Percentiles rank a stretch among this genome's conserved stretches.
Evolutionary conservation across 805 yeast species (phyloP).

Genomic region (Teunomyces barrocoloradensis): DNA sequence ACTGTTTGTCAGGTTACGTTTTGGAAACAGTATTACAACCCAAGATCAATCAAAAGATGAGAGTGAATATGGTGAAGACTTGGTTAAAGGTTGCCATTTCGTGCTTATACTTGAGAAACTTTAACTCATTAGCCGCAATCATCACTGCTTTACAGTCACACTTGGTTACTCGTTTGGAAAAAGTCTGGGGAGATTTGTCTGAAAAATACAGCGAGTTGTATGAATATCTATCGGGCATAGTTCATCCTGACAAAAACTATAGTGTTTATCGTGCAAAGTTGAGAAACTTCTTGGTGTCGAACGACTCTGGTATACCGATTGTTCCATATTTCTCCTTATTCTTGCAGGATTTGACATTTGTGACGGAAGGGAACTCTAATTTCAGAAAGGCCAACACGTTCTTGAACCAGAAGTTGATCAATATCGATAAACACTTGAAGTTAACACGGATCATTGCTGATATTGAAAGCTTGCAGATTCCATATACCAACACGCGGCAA

Average conservation of each 20-base stretch:
- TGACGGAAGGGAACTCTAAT: conserved; percentile 78
- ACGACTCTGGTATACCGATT: conserved; percentile 55
- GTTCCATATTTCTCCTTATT: conserved; percentile 77
- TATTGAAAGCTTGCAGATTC: conserved; percentile 65
- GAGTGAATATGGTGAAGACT: conserved; percentile 55
- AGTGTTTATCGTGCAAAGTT: conserved; percentile 64
- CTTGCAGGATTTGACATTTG: conserved; percentile 75
- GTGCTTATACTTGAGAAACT: conserved; percentile 69
- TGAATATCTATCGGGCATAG: conserved; percentile 61
- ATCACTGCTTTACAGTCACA: conserved; percentile 75
- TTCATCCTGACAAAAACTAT: conserved; percentile 76
- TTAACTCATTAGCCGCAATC: conserved; percentile 76
- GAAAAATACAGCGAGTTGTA: conserved; percentile 61
- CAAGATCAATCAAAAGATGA: conserved; percentile 42
- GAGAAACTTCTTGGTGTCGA: conserved; percentile 49
- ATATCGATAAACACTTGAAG: conserved; percentile 70
- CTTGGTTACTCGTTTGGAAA: conserved; percentile 59
- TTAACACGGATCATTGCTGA: conserved; percentile 65
- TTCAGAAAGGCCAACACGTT: conserved; percentile 59
- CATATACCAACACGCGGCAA: conserved; percentile 39
- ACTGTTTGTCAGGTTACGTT: conserved; percentile 68
- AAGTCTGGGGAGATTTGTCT: conserved; percentile 57
- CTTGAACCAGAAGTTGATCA: conserved; percentile 58
- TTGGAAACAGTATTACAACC: conserved; percentile 66
- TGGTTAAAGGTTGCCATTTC: conserved; percentile 78